Evolutionary conservation across 2,329 filamentous ascomycete genomes (phyloP).

Genomic region (Penicillium polonicum): DNA sequence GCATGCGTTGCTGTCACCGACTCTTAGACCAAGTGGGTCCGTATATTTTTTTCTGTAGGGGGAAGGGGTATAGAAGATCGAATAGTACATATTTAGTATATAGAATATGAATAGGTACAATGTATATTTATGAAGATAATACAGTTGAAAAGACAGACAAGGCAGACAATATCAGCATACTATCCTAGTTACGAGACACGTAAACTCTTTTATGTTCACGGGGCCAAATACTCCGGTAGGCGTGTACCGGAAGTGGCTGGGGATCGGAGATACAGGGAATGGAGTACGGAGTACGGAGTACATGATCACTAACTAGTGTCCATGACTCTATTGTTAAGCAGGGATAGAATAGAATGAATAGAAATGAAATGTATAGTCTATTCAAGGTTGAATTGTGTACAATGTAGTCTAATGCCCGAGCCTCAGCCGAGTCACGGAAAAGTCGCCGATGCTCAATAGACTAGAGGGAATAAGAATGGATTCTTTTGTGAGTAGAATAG

Average conservation of each 20-base stretch:
- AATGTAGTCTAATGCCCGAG: not conserved
- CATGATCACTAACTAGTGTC: not conserved
- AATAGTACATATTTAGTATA: not conserved
- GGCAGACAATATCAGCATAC: too few species aligned
- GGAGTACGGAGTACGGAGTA: not conserved
- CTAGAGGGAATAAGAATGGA: not conserved
- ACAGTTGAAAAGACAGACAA: not conserved
- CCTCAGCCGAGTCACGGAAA: constrained; percentile 1
- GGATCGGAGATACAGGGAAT: not conserved
- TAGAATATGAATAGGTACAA: not conserved
- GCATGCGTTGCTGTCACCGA: not conserved
- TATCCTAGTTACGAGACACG: not conserved
- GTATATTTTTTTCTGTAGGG: constrained; percentile 2
- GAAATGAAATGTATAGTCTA: not conserved
- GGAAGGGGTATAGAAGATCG: not conserved
- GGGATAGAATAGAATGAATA: too few species aligned
- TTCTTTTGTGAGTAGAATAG: not conserved
- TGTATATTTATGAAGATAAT: too few species aligned
- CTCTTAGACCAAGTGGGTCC: not conserved
- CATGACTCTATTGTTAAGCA: not conserved
- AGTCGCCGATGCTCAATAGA: not conserved
- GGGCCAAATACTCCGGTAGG: not conserved
- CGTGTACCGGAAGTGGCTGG: constrained; percentile 8
- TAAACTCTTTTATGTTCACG: not conserved
- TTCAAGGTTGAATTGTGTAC: not conserved